phyloP scores from a whole-genome alignment of 108 stramenopile genomes.

The Pseudonitzschia delicatissima region DNA sequence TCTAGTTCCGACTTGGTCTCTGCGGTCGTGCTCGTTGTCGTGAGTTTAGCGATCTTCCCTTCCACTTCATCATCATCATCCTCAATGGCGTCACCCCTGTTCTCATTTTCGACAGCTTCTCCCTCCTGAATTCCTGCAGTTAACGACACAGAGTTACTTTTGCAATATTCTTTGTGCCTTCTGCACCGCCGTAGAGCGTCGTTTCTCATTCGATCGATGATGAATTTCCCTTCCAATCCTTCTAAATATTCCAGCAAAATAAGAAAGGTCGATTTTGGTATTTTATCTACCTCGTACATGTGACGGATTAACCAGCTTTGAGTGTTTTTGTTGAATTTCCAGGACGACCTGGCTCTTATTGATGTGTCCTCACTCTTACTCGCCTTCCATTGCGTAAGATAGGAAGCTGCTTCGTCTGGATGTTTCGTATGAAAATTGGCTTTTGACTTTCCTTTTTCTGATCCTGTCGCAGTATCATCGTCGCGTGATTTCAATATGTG shows the following conservation, averaged over 20 bases:
- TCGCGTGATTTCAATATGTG: conserved; percentile 58
- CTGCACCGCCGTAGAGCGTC: conserved; percentile 62
- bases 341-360: conserved; percentile 15
- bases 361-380: conserved; percentile 17
- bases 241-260: conserved; percentile 63
- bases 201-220: conserved; percentile 44
- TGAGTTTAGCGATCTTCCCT: no score
- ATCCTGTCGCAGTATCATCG: conserved; percentile 7
- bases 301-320: conserved; percentile 90
- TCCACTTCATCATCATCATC: not conserved
- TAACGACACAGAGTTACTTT: conserved; percentile 9
- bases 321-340: conserved; percentile 96
- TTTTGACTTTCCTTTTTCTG: conserved; percentile 30
- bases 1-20: conserved; percentile 1
- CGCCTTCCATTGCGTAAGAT: conserved; percentile 63
- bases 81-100: not conserved
- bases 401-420: conserved; percentile 58
- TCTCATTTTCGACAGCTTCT: conserved; percentile 11
- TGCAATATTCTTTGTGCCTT: conserved; percentile 73
- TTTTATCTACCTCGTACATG: conserved; percentile 84
- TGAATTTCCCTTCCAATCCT: conserved; percentile 47
- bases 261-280: conserved; percentile 59
- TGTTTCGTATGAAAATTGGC: conserved; percentile 35
- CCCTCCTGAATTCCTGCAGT: not conserved
- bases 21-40: not conserved